phyloP scores from a whole-genome alignment of 257 asterid species.

The Schizonepeta tenuifolia region DNA sequence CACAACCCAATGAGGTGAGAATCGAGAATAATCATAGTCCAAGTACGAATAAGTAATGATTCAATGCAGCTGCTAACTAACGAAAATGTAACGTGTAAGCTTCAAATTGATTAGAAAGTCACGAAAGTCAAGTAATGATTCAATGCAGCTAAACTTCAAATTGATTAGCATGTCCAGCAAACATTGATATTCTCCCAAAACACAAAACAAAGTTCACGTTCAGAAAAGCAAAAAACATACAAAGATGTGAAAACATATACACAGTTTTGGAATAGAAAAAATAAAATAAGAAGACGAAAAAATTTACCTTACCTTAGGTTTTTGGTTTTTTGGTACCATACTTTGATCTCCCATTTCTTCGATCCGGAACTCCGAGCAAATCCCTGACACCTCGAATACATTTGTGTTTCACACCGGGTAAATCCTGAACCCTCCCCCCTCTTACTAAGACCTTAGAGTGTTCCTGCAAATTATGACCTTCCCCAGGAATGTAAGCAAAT shows the following conservation, averaged over 20 bases:
- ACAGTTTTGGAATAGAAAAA: background rate
- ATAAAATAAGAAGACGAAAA: background rate
- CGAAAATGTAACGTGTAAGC: background rate
- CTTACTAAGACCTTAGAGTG: too few relatives aligned
- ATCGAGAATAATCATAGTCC: background rate
- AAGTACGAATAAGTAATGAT: background rate
- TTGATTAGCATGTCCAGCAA: background rate
- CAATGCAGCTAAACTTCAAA: background rate
- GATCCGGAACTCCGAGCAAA: too few relatives aligned
- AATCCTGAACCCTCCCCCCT: too few relatives aligned
- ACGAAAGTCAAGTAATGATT: too few relatives aligned
- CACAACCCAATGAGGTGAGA: slow-evolving; percentile 8
- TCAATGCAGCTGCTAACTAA: background rate
- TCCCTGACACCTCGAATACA: too few relatives aligned
- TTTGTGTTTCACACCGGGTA: too few relatives aligned
- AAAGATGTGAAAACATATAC: background rate
- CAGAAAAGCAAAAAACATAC: background rate
- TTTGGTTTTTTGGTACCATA: too few relatives aligned
- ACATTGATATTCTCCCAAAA: background rate
- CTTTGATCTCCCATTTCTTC: too few relatives aligned
- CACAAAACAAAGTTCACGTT: too few relatives aligned
- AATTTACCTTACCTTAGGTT: too few relatives aligned
- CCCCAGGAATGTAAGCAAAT: too few relatives aligned
- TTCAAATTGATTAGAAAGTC: background rate
- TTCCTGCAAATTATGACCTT: too few relatives aligned